Percentiles rank a stretch among this genome's conserved stretches.
Conservation (phyloP, 2,329 filamentous ascomycete genomes). For the Colletotrichum sansevieriae region DNA sequence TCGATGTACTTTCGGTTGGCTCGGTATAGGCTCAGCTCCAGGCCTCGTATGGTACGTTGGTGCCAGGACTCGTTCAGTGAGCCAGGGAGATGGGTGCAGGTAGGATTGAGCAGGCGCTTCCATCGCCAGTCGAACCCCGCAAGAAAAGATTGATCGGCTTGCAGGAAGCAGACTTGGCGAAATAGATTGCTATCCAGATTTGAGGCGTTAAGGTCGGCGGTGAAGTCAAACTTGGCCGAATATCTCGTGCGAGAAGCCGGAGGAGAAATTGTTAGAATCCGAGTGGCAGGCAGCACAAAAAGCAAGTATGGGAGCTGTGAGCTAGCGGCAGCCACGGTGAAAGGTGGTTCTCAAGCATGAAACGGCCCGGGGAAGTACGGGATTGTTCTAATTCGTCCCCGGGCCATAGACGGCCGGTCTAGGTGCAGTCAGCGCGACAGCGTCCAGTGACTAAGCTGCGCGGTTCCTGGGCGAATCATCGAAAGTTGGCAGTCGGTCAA, state of each 20-base stretch:
- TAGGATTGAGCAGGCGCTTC: neutral
- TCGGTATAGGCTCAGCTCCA: neutral
- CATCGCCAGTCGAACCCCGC: neutral
- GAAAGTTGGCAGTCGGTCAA: slow-evolving; percentile 7
- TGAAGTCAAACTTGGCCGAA: slow-evolving; percentile 16
- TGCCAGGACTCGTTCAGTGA: neutral
- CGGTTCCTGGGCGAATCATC: slow-evolving; percentile 21
- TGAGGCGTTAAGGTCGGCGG: slow-evolving; percentile 17
- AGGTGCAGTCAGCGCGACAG: neutral
- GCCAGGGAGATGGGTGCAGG: neutral
- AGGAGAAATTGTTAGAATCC: slow-evolving; percentile 19
- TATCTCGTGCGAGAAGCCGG: slow-evolving; percentile 1
- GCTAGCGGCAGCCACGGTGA: neutral
- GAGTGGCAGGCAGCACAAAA: slow-evolving; percentile 20
- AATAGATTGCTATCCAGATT: slow-evolving; percentile 4
- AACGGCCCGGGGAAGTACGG: neutral
- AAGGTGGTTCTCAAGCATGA: neutral
- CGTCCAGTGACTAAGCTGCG: slow-evolving; percentile 14
- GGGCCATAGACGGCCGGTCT: neutral
- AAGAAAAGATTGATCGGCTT: neutral
- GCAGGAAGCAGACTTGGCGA: neutral
- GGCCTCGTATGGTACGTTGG: slow-evolving; percentile 9
- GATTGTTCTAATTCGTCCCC: slow-evolving; percentile 10
- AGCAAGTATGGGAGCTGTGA: neutral
- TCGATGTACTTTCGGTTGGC: neutral